These are phyloP conservation scores for Cephalotrichum gorgonifer DNA, from an alignment of 2,329 filamentous ascomycete species.

Conservation along the genomic window DNA sequence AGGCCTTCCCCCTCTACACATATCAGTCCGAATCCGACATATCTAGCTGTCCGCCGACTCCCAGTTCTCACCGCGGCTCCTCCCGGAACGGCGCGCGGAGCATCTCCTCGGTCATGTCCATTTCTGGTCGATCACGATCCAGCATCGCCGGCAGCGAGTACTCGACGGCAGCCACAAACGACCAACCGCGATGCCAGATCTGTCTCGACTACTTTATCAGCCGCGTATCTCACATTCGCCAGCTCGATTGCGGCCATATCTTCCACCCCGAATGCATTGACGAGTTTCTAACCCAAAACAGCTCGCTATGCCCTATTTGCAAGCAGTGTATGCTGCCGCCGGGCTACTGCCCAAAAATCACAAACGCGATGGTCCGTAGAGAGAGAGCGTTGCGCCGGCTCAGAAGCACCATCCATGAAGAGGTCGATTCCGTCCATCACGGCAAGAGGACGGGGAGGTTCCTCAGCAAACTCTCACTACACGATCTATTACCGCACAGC, in stretches of 20 bases:
- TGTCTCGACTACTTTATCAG: conserved; percentile 74
- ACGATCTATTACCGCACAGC: not conserved
- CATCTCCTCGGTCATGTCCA: conserved; percentile 15
- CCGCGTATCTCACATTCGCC: conserved; percentile 62
- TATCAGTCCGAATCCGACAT: conserved; percentile 52
- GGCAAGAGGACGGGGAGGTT: not conserved
- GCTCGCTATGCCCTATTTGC: conserved; percentile 84
- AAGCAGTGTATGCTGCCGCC: conserved; percentile 70
- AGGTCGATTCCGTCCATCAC: conserved; percentile 18
- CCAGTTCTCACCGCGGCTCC: conserved; percentile 18
- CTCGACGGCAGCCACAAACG: conserved; percentile 36
- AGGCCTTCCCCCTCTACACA: conserved; percentile 66
- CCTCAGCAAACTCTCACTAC: conserved; percentile 2
- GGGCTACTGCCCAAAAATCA: conserved; percentile 59
- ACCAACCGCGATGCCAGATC: conserved; percentile 80
- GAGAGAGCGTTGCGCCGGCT: conserved; percentile 60
- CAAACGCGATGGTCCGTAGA: conserved; percentile 76
- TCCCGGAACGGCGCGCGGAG: conserved; percentile 19
- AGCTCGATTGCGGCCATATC: conserved; percentile 83
- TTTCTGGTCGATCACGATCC: conserved; percentile 1
- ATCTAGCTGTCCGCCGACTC: conserved; percentile 23
- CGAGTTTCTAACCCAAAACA: conserved; percentile 65
- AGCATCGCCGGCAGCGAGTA: conserved; percentile 4
- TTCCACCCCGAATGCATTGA: conserved; percentile 92
- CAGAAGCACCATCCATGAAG: conserved; percentile 39